Evolutionary conservation across 2,329 filamentous ascomycete genomes (phyloP).

Genomic region (Dactylellina leptospora): DNA sequence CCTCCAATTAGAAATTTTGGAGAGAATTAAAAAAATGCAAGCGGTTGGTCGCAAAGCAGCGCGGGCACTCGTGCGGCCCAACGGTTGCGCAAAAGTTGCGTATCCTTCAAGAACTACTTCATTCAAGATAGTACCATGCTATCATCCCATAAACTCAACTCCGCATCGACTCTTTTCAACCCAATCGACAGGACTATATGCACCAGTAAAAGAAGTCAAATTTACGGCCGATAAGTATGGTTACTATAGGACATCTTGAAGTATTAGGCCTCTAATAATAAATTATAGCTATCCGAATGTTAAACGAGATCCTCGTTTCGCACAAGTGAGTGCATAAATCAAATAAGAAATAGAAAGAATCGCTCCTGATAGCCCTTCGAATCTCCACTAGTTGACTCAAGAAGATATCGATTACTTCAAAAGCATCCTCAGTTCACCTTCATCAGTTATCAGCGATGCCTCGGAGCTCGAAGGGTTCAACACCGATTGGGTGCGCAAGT

Average conservation of each 20-base stretch:
- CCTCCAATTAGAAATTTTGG: neutral
- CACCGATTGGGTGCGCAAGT: constrained; percentile 99
- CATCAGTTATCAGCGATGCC: constrained; percentile 76
- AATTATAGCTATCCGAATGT: constrained; percentile 74
- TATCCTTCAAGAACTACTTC: constrained; percentile 2
- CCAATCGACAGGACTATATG: constrained; percentile 9
- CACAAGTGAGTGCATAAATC: constrained; percentile 60
- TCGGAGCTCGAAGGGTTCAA: constrained; percentile 89
- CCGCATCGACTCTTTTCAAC: constrained; percentile 17
- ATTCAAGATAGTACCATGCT: neutral
- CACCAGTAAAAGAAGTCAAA: constrained; percentile 64
- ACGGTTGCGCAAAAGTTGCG: neutral
- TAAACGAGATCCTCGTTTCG: constrained; percentile 79
- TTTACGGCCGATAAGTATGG: constrained; percentile 80
- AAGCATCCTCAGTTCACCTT: constrained; percentile 77
- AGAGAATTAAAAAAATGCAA: constrained; percentile 18
- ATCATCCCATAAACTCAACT: neutral
- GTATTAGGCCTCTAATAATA: neutral
- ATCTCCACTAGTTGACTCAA: constrained; percentile 66
- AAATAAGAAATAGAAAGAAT: neutral
- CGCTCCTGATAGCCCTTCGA: constrained; percentile 20
- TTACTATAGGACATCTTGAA: neutral
- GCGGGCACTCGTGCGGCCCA: constrained; percentile 11
- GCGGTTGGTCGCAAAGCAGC: constrained; percentile 27
- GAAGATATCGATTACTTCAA: constrained; percentile 87